phyloP scores from a whole-genome alignment of 2,329 filamentous ascomycete species.

The Colletotrichum sp. region DNA sequence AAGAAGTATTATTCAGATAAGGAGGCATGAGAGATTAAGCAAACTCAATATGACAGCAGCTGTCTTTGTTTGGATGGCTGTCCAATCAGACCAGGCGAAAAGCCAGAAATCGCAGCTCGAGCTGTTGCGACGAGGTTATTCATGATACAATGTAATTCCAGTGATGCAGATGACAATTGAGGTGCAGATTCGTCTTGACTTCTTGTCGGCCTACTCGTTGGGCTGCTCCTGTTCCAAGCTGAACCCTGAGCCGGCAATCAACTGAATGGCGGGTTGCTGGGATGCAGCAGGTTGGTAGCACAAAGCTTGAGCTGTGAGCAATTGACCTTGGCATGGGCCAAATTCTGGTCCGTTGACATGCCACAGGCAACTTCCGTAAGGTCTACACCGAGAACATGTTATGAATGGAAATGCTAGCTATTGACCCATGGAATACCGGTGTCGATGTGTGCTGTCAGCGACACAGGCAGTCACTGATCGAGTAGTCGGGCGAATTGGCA shows the following conservation, averaged over 20 bases:
- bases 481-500: background rate
- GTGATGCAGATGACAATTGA: background rate
- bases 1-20: background rate
- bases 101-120: background rate
- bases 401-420: background rate
- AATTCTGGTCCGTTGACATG: background rate
- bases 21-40: background rate
- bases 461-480: background rate
- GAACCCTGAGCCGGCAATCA: background rate
- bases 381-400: background rate
- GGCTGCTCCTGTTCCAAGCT: background rate
- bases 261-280: background rate
- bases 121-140: background rate
- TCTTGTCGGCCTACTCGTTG: background rate
- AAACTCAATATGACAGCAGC: background rate
- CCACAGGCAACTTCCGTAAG: background rate
- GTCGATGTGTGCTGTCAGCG: background rate
- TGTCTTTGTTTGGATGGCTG: background rate
- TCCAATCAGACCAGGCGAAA: background rate
- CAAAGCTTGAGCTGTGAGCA: background rate
- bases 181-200: background rate
- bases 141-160: background rate
- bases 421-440: background rate
- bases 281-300: background rate
- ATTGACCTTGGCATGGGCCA: background rate